phyloP scores from a whole-genome alignment of 768 basidiomycete species.

The Strobilomyces echinocephalus region DNA sequence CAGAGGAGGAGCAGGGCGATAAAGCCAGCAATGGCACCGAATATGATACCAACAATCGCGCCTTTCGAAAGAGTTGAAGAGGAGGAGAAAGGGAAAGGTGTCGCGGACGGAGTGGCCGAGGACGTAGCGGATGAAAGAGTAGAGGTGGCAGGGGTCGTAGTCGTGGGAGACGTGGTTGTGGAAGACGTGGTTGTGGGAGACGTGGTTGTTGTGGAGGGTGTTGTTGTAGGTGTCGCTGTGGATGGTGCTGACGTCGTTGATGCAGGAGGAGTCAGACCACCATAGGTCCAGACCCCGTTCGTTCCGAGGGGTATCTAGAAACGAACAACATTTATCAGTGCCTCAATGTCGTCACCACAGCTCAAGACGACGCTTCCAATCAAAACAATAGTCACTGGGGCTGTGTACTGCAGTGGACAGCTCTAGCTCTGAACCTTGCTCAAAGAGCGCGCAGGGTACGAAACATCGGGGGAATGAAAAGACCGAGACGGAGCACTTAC shows the following conservation, averaged over 20 bases:
- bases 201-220: slow-evolving; percentile 2
- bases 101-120: slow-evolving; percentile 24
- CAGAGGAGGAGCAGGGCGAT: slow-evolving; percentile 51
- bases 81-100: slow-evolving; percentile 21
- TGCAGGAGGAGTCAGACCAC: slow-evolving; percentile 67
- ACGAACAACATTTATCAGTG: slow-evolving; percentile 10
- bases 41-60: slow-evolving; percentile 33
- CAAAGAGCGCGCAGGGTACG: not conserved
- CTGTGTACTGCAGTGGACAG: not conserved
- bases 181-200: slow-evolving; percentile 23
- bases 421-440: not conserved
- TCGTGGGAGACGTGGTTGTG: slow-evolving; percentile 27
- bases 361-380: not conserved
- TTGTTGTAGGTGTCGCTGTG: slow-evolving; percentile 22
- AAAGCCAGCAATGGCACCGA: slow-evolving; percentile 52
- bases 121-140: slow-evolving; percentile 25
- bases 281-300: slow-evolving; percentile 60
- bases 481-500: slow-evolving; percentile 42
- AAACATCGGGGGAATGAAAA: not conserved
- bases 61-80: slow-evolving; percentile 31
- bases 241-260: slow-evolving; percentile 30
- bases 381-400: not conserved
- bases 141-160: slow-evolving; percentile 25
- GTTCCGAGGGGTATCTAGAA: slow-evolving; percentile 69
- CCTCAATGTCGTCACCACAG: no score